Percentiles rank a stretch among this genome's conserved stretches.
Evolutionary conservation across 768 basidiomycete species (phyloP).

Genomic region (Artomyces pyxidatus): DNA sequence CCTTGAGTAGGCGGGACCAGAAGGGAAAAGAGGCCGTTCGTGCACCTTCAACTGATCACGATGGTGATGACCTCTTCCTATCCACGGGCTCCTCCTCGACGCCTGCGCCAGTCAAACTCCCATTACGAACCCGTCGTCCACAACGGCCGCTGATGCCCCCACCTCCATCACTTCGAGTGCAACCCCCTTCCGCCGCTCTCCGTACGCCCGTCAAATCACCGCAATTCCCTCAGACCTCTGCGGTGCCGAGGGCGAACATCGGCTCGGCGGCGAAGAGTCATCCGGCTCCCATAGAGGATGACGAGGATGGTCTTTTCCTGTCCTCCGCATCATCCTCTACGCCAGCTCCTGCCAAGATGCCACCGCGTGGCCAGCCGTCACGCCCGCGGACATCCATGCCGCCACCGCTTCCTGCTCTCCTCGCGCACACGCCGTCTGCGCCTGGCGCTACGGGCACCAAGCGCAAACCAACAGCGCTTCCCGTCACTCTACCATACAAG

Average conservation of each 20-base stretch:
- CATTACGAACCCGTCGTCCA: slow-evolving; percentile 4
- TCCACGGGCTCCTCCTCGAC: no score
- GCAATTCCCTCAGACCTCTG: slow-evolving; percentile 1
- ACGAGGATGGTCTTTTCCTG: slow-evolving; percentile 13
- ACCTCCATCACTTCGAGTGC: no score
- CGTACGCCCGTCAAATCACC: background rate
- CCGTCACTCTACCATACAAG: slow-evolving; percentile 14
- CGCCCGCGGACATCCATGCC: slow-evolving; percentile 2
- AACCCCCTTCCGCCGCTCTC: slow-evolving; percentile 5
- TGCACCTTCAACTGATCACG: no score
- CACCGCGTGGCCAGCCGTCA: background rate
- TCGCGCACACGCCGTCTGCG: background rate
- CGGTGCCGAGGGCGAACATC: background rate
- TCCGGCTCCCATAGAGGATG: slow-evolving; percentile 8
- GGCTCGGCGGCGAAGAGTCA: background rate
- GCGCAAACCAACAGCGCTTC: slow-evolving; percentile 14
- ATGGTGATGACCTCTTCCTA: no score
- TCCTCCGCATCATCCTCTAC: slow-evolving; percentile 3
- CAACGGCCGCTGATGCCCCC: no score
- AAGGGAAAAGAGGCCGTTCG: no score
- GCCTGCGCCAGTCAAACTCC: slow-evolving; percentile 1
- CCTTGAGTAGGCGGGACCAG: no score
- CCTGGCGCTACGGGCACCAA: slow-evolving; percentile 10
- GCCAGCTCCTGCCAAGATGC: slow-evolving; percentile 1
- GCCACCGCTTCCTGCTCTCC: slow-evolving; percentile 4